phyloP scores from a whole-genome alignment of 169 alveolate species.

The Eimeria sp. region DNA sequence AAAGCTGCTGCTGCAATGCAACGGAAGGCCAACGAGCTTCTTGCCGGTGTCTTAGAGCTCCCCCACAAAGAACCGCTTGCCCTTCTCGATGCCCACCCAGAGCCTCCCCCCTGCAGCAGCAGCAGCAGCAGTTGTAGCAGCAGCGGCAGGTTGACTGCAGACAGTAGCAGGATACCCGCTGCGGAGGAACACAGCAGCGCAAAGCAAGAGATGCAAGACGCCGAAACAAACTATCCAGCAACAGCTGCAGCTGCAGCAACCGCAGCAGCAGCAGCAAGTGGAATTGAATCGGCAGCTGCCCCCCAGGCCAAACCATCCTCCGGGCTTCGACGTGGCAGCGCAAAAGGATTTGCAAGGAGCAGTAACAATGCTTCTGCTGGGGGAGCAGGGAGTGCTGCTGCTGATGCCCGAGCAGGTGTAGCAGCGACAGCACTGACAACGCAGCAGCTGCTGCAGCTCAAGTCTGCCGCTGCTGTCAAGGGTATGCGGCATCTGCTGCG shows the following conservation, averaged over 20 bases:
- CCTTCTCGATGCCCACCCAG: not conserved
- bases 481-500: constrained; percentile 33
- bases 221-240: not conserved
- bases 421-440: constrained; percentile 16
- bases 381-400: not conserved
- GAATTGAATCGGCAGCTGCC: not conserved
- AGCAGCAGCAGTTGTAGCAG: constrained; percentile 15
- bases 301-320: not conserved
- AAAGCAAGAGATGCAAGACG: not conserved
- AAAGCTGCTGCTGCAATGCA: constrained; percentile 62
- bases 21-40: constrained; percentile 62
- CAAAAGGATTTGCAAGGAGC: constrained; percentile 3
- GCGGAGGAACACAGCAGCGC: not conserved
- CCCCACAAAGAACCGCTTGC: constrained; percentile 33
- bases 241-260: constrained; percentile 53
- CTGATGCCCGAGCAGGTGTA: constrained; percentile 1
- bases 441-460: constrained; percentile 56
- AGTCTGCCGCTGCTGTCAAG: constrained; percentile 14
- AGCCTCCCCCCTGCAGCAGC: not conserved
- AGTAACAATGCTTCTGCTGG: not conserved
- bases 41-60: constrained; percentile 50
- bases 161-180: too few relatives aligned
- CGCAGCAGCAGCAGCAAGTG: not conserved
- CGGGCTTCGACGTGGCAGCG: constrained; percentile 53
- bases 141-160: not conserved